Evolutionary conservation across 2,329 filamentous ascomycete species (phyloP), one percentile per base, ranked within the genome.

Genomic region (Colletotrichum noveboracense): DNA sequence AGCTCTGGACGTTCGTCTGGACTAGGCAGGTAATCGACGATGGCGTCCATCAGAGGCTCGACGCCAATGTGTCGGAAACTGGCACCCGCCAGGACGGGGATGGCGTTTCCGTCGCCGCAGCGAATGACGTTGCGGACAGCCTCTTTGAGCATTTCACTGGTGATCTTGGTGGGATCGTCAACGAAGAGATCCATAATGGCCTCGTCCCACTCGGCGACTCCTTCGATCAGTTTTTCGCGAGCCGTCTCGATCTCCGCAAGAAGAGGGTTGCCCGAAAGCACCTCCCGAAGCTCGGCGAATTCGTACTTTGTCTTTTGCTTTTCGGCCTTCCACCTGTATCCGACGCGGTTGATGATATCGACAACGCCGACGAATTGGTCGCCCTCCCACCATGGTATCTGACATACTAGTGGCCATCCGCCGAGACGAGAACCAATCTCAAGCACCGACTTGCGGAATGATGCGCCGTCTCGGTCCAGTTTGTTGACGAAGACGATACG

Each of bases 31-130:
- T 98, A 93, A 81, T 98, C 95, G 10, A 95, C 92, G 14, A 98
- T 92, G 48, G 95, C 95, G 83, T 98, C 96, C 69, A 98, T 90
- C 26, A 99, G 88, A 32, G 96, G 95, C 83, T 98, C 95, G 6
- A 98, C 96, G 9, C 97, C 97, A 77, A 98, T 95, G 78, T 98
- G 98, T 56, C 94, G 92, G 84, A 98, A 96, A 83, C 96, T 98
- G 7, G 96, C 96, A 4, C 96, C 96, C 1, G 95, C 95, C 84
- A 98, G 97, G 0, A 98, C 90, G 1, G 96, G 96, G 58, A 97
- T 94, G 21, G 97, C 88, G n/a, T 86, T 88, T 66, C 95, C 95
- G 12, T 93, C 90, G 1, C 93, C 91, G 62, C 89, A 88, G 7
- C 93, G 88, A 7, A 98, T 91, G 52, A 93, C 93, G 61, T 93